A percentile compares a stretch with the other conserved stretches of the same genome.
Conservation (phyloP, 208 protist genomes). For the Trypanosomatidae sp. region DNA sequence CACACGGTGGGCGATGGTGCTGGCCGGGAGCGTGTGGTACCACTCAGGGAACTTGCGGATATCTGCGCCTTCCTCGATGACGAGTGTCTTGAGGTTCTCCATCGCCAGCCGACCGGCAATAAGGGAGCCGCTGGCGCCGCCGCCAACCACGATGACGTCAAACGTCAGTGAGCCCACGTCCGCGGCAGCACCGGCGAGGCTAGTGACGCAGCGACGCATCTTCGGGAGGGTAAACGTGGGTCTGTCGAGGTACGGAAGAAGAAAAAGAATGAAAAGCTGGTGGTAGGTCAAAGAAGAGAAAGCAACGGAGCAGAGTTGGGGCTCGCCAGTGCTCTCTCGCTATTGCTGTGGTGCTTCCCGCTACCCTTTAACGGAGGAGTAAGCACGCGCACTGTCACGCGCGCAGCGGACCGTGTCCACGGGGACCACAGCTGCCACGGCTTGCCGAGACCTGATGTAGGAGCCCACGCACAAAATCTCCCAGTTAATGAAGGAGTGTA, state of each 20-base stretch:
- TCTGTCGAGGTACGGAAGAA: not conserved
- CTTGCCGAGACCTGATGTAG: not conserved
- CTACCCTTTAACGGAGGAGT: not conserved
- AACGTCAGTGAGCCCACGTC: conserved; percentile 39
- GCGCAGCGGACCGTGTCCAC: not conserved
- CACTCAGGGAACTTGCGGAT: conserved; percentile 61
- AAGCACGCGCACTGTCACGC: not conserved
- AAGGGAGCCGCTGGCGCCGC: conserved; percentile 65
- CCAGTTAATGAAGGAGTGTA: not conserved
- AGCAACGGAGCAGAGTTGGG: not conserved
- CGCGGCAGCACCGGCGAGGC: conserved; percentile 13
- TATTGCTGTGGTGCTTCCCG: not conserved
- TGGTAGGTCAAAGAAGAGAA: not conserved
- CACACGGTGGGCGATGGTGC: conserved; percentile 58
- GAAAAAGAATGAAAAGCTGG: not conserved
- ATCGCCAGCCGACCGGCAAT: conserved; percentile 71
- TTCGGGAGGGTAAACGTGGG: not conserved
- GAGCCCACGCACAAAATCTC: not conserved
- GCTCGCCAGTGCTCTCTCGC: not conserved
- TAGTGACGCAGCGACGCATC: conserved; percentile 30
- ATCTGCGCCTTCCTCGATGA: conserved; percentile 72
- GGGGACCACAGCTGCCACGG: not conserved
- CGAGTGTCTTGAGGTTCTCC: conserved; percentile 64
- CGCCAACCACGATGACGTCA: conserved; percentile 71
- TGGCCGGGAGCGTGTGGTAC: conserved; percentile 55